A percentile compares a stretch with the other conserved stretches of the same genome.
phyloP scores from a whole-genome alignment of 108 stramenopile species.

The Epithemia pelagica region DNA sequence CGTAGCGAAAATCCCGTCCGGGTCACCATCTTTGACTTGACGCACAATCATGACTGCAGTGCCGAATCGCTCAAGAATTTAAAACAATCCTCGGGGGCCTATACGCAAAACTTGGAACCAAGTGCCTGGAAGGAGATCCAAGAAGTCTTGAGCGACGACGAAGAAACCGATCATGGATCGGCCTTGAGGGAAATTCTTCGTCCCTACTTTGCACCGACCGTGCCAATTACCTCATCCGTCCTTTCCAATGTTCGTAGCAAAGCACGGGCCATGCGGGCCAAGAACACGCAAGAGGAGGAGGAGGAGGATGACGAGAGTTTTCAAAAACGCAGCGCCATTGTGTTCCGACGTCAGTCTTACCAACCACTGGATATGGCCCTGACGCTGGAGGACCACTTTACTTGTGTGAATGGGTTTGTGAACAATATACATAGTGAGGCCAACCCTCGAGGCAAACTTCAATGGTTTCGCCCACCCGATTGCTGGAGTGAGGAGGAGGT shows the following conservation, averaged over 20 bases:
- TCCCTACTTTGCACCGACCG: not conserved
- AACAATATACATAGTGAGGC: not conserved
- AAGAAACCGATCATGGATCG: not conserved
- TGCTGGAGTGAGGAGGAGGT: not conserved
- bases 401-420: not conserved
- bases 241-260: not conserved
- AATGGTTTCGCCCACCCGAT: slow-evolving; percentile 4
- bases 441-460: not conserved
- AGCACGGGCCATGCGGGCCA: not conserved
- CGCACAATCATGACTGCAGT: not conserved
- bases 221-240: not conserved
- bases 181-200: not conserved
- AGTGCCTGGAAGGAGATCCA: not conserved
- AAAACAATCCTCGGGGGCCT: not conserved
- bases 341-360: not conserved
- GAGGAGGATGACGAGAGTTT: not conserved
- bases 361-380: not conserved
- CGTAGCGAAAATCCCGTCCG: not conserved
- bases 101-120: not conserved
- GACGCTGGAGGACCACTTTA: not conserved
- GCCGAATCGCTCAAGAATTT: not conserved
- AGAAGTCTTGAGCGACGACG: not conserved
- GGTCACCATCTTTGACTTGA: not conserved
- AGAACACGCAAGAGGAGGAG: not conserved
- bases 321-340: not conserved